phyloP scores from a whole-genome alignment of 768 basidiomycete genomes.

The Lactarius sanguifluus region DNA sequence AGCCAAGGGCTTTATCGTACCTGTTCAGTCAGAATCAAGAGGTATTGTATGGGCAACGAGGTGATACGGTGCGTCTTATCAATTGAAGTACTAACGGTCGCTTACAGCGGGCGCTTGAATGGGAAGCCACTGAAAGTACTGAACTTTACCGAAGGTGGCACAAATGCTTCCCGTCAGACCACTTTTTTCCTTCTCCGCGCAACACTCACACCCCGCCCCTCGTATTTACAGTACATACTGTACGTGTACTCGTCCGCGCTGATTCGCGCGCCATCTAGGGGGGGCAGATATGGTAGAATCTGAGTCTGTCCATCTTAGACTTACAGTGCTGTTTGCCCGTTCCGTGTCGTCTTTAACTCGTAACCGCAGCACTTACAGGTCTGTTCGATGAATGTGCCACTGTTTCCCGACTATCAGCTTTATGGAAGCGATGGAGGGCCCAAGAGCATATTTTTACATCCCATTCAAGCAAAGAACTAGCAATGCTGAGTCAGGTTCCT shows the following conservation, averaged over 20 bases:
- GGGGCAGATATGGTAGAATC: neutral
- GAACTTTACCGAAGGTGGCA: neutral
- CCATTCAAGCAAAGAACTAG: neutral
- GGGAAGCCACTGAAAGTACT: conserved; percentile 2
- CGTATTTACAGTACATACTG: neutral
- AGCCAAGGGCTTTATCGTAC: neutral
- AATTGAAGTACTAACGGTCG: neutral
- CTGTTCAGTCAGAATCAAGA: too few relatives aligned
- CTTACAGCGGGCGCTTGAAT: neutral
- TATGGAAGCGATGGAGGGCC: neutral
- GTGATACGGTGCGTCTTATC: neutral
- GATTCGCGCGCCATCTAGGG: neutral
- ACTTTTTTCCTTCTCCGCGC: neutral
- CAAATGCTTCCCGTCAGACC: neutral
- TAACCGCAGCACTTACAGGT: neutral
- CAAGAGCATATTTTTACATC: neutral
- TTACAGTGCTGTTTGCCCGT: neutral
- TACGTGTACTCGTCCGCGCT: neutral
- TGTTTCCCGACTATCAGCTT: neutral
- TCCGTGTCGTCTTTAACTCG: neutral
- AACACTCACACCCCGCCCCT: neutral
- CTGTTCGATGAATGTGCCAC: neutral
- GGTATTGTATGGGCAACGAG: neutral
- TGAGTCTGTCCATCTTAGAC: neutral
- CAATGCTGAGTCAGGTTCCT: neutral